Evolutionary conservation across 306 rosid species (phyloP), one percentile per base, ranked within the genome.

Genomic region (Pachyrhizus erosus): DNA sequence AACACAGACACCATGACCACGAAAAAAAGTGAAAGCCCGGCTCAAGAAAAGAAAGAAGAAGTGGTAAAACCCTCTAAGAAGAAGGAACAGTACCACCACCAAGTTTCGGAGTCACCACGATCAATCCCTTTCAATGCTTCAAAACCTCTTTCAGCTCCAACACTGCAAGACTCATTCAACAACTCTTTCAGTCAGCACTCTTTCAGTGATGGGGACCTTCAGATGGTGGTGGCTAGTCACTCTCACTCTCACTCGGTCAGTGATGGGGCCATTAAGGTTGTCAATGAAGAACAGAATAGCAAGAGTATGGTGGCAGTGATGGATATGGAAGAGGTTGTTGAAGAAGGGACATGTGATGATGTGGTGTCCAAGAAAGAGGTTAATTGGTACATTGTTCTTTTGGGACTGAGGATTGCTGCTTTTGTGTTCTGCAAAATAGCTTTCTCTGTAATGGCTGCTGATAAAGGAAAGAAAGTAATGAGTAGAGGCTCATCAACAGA

Each of bases 381-480:
- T 21, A 69, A 5, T 29, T 76, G 88, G 88, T 89, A 73, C 83
- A 88, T 33, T 76, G 70, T 60, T 76, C 62, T 87, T 83, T 24
- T 95, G 76, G 90, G 83, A 46, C 64, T 91, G 4, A 86, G 99
- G 77, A 76, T 93, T 46, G 48, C 60, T 65, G 93, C 84, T 69
- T 77, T 89, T 46, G 71, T 77, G 64, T 75, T 93, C 2, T 95
- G 98, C 80, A 75, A 90, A 92, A 18, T 81, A 7, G 84, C 96
- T 10, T 89, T 95, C 49, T 76, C 97, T 7, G 78, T 95, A 27
- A 76, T 95, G 96, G 91, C 93, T 52, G 88, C 93, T 23, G 86
- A 86, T 81, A 82, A 79, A 68, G 31, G 71, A 40, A 91, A 82
- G 2, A 39, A 51, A 64, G 45, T n/a, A n/a, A n/a, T 62, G 21